Percentiles rank a stretch among this genome's conserved stretches.
phyloP scores from a whole-genome alignment of 1,284 basidiomycete genomes.

The Omphalotus olearius region DNA sequence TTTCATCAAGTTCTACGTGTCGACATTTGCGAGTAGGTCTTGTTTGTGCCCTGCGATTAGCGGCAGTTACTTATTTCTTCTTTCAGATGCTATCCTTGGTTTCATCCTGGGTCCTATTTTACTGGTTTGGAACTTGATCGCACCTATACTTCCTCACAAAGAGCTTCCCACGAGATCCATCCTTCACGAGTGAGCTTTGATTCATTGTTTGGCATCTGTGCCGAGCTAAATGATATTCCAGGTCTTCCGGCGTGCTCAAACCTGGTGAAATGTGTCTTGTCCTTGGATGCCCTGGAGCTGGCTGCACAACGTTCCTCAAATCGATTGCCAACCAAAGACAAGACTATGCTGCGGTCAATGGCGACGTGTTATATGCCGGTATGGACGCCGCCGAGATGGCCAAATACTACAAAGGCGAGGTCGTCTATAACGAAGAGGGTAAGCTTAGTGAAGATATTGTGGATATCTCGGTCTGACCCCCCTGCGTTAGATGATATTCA shows the following conservation, averaged over 20 bases:
- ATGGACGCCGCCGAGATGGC: slow-evolving; percentile 64
- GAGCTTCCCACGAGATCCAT: slow-evolving; percentile 48
- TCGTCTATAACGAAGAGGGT: slow-evolving; percentile 82
- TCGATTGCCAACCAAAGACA: slow-evolving; percentile 68
- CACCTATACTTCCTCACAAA: slow-evolving; percentile 51
- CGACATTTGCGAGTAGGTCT: slow-evolving; percentile 54
- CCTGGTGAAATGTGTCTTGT: slow-evolving; percentile 66
- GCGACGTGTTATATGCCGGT: slow-evolving; percentile 74
- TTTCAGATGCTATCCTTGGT: slow-evolving; percentile 50
- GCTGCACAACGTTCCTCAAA: slow-evolving; percentile 80
- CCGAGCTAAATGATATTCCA: slow-evolving; percentile 30
- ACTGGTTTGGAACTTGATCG: slow-evolving; percentile 44
- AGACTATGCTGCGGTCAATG: slow-evolving; percentile 56
- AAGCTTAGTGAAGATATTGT: slow-evolving; percentile 13
- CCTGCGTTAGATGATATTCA: slow-evolving; percentile 63
- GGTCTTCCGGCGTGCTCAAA: slow-evolving; percentile 72
- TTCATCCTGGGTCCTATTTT: slow-evolving; percentile 56
- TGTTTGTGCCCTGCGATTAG: slow-evolving; percentile 7
- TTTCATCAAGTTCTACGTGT: slow-evolving; percentile 54
- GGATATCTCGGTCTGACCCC: neutral
- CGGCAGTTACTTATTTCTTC: slow-evolving; percentile 19
- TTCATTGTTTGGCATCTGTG: slow-evolving; percentile 14
- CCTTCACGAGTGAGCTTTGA: slow-evolving; percentile 54
- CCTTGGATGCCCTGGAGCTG: slow-evolving; percentile 80
- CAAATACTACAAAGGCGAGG: slow-evolving; percentile 75